A percentile compares a stretch with the other conserved stretches of the same genome.
phyloP scores from a whole-genome alignment of 768 basidiomycete species.

The Pulveroboletus sp. region DNA sequence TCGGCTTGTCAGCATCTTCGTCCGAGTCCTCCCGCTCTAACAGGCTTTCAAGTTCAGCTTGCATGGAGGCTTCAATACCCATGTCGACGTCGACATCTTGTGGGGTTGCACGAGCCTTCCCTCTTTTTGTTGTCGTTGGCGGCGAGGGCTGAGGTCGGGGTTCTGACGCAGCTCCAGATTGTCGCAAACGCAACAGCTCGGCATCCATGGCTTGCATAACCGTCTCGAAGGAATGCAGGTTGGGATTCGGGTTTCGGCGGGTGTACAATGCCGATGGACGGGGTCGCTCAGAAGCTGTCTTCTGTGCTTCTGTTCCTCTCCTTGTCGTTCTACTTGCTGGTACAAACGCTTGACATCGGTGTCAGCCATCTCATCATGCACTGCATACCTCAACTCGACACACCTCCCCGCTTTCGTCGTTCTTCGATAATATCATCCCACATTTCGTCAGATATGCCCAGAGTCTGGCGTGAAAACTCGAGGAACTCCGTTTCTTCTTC shows the following conservation, averaged over 20 bases:
- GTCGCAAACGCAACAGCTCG: constrained; percentile 55
- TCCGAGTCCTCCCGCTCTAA: constrained; percentile 56
- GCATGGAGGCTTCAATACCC: constrained; percentile 85
- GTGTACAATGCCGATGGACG: constrained; percentile 31
- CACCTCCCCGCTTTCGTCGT: constrained; percentile 77
- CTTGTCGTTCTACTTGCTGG: constrained; percentile 31
- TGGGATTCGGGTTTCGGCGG: constrained; percentile 51
- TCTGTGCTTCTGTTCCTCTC: constrained; percentile 4
- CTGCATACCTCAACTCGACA: constrained; percentile 23
- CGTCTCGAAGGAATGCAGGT: constrained; percentile 87
- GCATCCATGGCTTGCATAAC: constrained; percentile 96
- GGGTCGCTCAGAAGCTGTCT: constrained; percentile 7
- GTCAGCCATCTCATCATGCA: constrained; percentile 5
- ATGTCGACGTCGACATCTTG: constrained; percentile 45
- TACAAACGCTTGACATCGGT: constrained; percentile 48
- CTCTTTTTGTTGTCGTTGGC: constrained; percentile 46
- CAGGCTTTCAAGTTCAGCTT: constrained; percentile 69
- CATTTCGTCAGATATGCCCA: constrained; percentile 86
- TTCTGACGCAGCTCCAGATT: constrained; percentile 18
- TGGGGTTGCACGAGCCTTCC: constrained; percentile 28
- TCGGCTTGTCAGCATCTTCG: constrained; percentile 43
- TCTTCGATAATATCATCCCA: constrained; percentile 86
- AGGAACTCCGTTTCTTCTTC: constrained; percentile 94
- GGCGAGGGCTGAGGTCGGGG: constrained; percentile 5
- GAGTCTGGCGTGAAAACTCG: constrained; percentile 86